These are phyloP conservation scores for Didymellaceae sp. DNA, from an alignment of 2,329 filamentous ascomycete genomes.

Conservation along the genomic window DNA sequence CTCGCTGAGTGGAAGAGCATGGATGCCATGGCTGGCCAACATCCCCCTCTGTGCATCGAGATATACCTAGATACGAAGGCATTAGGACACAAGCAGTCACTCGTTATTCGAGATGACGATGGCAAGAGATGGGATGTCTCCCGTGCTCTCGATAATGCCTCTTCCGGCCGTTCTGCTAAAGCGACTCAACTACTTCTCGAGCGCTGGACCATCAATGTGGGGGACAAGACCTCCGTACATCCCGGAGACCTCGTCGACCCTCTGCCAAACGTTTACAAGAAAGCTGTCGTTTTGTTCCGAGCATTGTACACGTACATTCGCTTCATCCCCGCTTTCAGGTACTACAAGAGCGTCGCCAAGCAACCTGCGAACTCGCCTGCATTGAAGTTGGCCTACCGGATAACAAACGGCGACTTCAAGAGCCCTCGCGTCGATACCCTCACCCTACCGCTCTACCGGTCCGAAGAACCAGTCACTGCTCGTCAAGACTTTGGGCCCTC, in stretches of 20 bases:
- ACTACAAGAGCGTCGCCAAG: conserved; percentile 77
- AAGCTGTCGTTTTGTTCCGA: conserved; percentile 92
- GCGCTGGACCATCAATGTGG: conserved; percentile 86
- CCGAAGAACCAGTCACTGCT: conserved; percentile 62
- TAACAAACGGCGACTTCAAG: conserved; percentile 66
- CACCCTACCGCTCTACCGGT: conserved; percentile 71
- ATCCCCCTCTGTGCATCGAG: conserved; percentile 87
- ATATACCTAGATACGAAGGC: conserved; percentile 83
- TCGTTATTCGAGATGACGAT: conserved; percentile 86
- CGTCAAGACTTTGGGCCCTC: conserved; percentile 83
- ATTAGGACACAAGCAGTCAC: conserved; percentile 81
- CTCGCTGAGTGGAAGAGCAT: conserved; percentile 81
- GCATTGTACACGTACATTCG: conserved; percentile 83
- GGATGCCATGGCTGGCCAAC: conserved; percentile 76
- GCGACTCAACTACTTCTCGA: conserved; percentile 82
- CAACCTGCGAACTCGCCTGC: conserved; percentile 66
- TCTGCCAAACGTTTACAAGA: conserved; percentile 93
- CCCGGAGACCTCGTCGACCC: conserved; percentile 64
- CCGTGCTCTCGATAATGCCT: conserved; percentile 75
- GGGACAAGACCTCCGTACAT: conserved; percentile 61
- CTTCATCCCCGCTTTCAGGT: conserved; percentile 85
- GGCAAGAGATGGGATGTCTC: conserved; percentile 93
- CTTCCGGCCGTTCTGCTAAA: conserved; percentile 49
- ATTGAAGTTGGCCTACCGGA: conserved; percentile 80
- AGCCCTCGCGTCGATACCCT: conserved; percentile 71